A percentile compares a stretch with the other conserved stretches of the same genome.
phyloP scores from a whole-genome alignment of 805 yeast species.

The Cyberlindnera saturnus region DNA sequence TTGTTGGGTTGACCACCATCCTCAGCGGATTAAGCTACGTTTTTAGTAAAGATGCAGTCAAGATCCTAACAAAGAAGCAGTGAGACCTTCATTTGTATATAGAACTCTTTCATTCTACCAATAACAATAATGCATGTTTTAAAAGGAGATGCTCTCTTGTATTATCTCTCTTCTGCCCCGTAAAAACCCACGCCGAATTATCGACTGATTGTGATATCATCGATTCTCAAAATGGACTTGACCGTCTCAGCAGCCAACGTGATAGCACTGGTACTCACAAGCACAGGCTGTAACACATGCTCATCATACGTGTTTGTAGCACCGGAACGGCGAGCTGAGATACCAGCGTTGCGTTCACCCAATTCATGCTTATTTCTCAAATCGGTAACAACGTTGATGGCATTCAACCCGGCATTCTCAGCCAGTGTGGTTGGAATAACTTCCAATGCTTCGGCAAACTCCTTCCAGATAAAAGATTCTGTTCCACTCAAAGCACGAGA shows the following conservation, averaged over 20 bases:
- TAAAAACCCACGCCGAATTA: slow-evolving; percentile 23
- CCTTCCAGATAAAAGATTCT: slow-evolving; percentile 48
- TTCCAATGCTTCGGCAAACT: slow-evolving; percentile 85
- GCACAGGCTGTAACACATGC: slow-evolving; percentile 93
- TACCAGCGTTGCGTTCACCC: slow-evolving; percentile 93
- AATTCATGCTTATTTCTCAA: slow-evolving; percentile 84
- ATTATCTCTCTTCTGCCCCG: not conserved
- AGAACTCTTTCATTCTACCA: not conserved
- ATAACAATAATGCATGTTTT: not conserved
- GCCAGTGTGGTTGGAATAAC: slow-evolving; percentile 93
- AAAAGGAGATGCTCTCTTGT: not conserved
- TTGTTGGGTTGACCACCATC: slow-evolving; percentile 66
- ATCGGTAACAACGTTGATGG: slow-evolving; percentile 86
- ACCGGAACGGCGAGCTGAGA: slow-evolving; percentile 89
- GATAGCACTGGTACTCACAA: slow-evolving; percentile 91
- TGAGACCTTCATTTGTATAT: not conserved
- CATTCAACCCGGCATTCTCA: slow-evolving; percentile 95
- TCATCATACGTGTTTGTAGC: slow-evolving; percentile 88
- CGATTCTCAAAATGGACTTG: slow-evolving; percentile 91
- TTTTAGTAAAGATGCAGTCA: slow-evolving; percentile 64
- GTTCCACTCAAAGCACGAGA: slow-evolving; percentile 92
- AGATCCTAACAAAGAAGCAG: slow-evolving; percentile 30
- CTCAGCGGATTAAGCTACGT: slow-evolving; percentile 76
- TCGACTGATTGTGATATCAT: slow-evolving; percentile 91
- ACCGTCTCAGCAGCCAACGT: slow-evolving; percentile 95